Percentiles rank a stretch among this genome's conserved stretches.
phyloP scores from a whole-genome alignment of 257 asterid species.

The Solanum chmielewskii region DNA sequence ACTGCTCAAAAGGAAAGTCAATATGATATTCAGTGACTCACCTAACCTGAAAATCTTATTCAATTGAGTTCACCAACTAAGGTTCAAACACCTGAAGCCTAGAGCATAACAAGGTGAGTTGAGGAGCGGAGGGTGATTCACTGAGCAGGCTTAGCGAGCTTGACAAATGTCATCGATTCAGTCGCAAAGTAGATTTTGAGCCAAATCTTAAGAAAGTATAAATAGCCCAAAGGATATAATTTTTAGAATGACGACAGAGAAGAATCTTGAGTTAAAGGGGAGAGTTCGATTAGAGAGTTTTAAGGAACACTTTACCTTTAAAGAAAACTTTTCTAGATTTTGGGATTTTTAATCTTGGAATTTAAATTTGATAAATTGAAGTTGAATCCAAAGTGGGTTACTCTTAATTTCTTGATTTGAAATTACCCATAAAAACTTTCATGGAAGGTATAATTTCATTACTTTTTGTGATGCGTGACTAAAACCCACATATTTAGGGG shows the following conservation, averaged over 20 bases:
- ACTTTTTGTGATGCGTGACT: not conserved
- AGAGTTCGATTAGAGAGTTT: not conserved
- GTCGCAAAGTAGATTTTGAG: not conserved
- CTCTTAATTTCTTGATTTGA: not conserved
- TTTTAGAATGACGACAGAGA: not conserved
- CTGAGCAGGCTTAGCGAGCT: not conserved
- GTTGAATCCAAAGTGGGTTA: not conserved
- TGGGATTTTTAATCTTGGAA: not conserved
- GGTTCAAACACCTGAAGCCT: not conserved
- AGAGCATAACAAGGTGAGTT: not conserved
- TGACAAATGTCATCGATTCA: not conserved
- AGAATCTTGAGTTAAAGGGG: not conserved
- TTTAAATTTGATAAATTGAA: not conserved
- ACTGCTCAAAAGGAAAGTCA: not conserved
- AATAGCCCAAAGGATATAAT: not conserved
- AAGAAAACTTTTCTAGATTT: not conserved
- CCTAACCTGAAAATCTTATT: not conserved
- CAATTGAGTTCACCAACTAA: not conserved
- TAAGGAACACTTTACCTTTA: not conserved
- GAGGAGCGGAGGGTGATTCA: fast-evolving
- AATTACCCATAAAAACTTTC: not conserved
- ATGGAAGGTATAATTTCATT: not conserved
- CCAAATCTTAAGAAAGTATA: not conserved
- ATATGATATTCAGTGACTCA: not conserved
- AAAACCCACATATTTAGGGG: not conserved